phyloP scores from a whole-genome alignment of 495 filamentous ascomycete genomes.

The Penicillium manginii region DNA sequence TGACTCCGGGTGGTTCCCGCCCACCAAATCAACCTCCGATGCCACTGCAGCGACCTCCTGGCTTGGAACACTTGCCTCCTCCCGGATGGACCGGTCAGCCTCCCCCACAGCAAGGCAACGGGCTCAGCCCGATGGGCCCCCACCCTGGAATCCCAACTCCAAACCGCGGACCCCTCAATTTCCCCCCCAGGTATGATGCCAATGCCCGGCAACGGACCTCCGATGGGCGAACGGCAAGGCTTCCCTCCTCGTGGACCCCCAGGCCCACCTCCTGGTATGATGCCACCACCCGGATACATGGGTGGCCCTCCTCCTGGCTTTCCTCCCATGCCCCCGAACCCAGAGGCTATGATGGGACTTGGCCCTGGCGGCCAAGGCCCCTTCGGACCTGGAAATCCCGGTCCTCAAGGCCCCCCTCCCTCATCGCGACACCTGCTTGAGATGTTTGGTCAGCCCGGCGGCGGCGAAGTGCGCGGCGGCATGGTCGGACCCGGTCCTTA shows the following conservation, averaged over 20 bases:
- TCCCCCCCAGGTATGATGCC: conserved; percentile 50
- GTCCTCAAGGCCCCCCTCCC: conserved; percentile 45
- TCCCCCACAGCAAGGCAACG: conserved; percentile 43
- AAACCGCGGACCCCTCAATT: conserved; percentile 43
- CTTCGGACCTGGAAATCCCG: conserved; percentile 43
- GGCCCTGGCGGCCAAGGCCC: conserved; percentile 40
- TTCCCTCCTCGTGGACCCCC: conserved; percentile 49
- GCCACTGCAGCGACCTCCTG: conserved; percentile 52
- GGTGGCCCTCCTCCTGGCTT: conserved; percentile 51
- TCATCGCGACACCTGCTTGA: conserved; percentile 50
- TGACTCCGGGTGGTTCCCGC: conserved; percentile 41
- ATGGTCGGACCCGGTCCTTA: conserved; percentile 49
- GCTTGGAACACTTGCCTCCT: conserved; percentile 51
- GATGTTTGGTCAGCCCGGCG: conserved; percentile 50
- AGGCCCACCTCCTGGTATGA: conserved; percentile 52
- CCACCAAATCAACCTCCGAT: conserved; percentile 41
- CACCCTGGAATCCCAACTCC: conserved; percentile 52
- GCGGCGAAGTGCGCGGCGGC: conserved; percentile 41
- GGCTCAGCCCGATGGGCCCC: conserved; percentile 45
- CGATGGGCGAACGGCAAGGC: conserved; percentile 42
- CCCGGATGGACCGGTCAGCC: conserved; percentile 46
- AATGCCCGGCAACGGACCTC: conserved; percentile 43
- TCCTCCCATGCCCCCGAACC: conserved; percentile 49
- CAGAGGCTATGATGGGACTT: conserved; percentile 46
- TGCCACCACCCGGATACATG: conserved; percentile 57